Base-by-base conservation (phyloP, 148 eudicot species). In the Nepenthes mirabilis region DNA sequence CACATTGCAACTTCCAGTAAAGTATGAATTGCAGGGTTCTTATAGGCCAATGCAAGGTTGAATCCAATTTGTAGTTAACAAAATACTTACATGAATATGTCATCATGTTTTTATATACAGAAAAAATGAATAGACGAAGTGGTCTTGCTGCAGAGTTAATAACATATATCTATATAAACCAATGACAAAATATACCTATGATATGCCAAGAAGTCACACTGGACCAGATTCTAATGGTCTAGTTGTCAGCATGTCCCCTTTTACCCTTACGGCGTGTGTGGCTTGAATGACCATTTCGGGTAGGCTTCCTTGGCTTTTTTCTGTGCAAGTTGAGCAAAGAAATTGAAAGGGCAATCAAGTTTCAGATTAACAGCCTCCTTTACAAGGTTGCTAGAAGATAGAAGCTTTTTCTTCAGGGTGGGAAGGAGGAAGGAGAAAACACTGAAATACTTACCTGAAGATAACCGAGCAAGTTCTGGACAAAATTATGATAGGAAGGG, bases 251-350 rank as follows among this genome's bases (percentile, higher is more conserved):
- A 76, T 84, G 91, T 47, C 73, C 88, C 43, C 97, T 70, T 65
- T 86, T 90, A 57, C 79, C 74, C 83, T 90, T 90, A 45, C 88
- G 88, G 50, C 95, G 95, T 47, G 72, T 68, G 74, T 65, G 72
- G 47, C 54, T 56, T 32, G 80, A 59, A 51, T 82, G 80, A 55
- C 79, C 70, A 65, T 32, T 66, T 50, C 75, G 79, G 56, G 48
- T 40, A 33, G 88, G 74, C 67, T 79, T 80, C 60, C 47, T 68
- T 49, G 76, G 60, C 56, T 73, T 84, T 59, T 63, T 77, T 69
- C 91, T 90, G 89, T 74, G 76, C 40, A 33, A 40, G 55, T 3
- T 4, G 11, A 52, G 6, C 6, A 5, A 10, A 52, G 32, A 53
- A 52, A 23, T 36, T 37, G 58, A 14, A 61, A 43, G 43, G 13